Conservation (phyloP, 495 filamentous ascomycete genomes). For the Neurospora sp. region DNA sequence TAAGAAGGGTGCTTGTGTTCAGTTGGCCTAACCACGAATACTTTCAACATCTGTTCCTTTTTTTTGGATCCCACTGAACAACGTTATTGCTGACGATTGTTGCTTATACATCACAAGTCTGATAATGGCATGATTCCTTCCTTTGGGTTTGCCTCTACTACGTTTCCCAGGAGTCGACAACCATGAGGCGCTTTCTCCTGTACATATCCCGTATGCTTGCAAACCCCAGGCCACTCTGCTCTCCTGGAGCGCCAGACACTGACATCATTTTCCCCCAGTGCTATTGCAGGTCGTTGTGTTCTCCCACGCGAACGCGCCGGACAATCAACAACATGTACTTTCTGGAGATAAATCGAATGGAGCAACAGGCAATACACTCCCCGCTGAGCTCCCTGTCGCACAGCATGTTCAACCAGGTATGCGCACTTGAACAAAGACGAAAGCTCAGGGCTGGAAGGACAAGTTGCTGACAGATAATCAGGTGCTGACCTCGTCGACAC, state of each 20-base stretch:
- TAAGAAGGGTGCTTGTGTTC: neutral
- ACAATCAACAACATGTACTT: constrained; percentile 26
- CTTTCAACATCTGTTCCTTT: neutral
- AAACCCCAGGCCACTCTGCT: neutral
- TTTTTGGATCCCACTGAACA: neutral
- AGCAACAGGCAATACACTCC: constrained; percentile 15
- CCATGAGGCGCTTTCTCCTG: constrained; percentile 31
- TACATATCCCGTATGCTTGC: constrained; percentile 32
- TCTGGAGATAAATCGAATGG: constrained; percentile 12
- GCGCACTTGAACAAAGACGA: neutral
- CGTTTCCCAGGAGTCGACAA: constrained; percentile 14
- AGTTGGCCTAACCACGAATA: neutral
- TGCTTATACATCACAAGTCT: neutral
- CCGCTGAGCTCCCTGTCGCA: constrained; percentile 18
- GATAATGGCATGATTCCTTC: neutral
- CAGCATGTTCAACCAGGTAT: constrained; percentile 21
- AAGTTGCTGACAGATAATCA: constrained; percentile 11
- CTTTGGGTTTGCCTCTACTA: neutral
- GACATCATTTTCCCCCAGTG: constrained; percentile 20
- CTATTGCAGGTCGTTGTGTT: constrained; percentile 35
- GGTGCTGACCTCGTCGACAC: constrained; percentile 36
- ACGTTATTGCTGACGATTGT: neutral
- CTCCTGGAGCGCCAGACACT: constrained; percentile 9
- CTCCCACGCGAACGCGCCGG: constrained; percentile 21
- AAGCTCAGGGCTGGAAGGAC: neutral